Evolutionary conservation across 352 stramenopile genomes (phyloP).

Genomic region (Phytopythium vexans): DNA sequence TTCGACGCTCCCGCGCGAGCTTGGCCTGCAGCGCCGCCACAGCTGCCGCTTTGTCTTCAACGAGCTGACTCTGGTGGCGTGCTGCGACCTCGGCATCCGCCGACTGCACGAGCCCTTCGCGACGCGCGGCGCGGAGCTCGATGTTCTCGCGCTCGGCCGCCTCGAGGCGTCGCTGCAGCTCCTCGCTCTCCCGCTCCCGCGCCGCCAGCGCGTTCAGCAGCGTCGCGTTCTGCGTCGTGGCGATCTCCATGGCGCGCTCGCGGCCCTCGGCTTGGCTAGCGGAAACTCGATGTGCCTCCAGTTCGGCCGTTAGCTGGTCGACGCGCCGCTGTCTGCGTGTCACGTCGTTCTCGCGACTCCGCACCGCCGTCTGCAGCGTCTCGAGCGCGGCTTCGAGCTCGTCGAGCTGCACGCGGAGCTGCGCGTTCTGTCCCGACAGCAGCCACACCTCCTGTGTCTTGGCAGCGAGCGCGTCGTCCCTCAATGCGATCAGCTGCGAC

Average conservation of each 20-base stretch:
- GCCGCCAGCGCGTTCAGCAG: constrained; percentile 58
- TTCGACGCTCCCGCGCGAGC: constrained; percentile 41
- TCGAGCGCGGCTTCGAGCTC: constrained; percentile 61
- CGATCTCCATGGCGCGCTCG: constrained; percentile 73
- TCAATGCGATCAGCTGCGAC: constrained; percentile 67
- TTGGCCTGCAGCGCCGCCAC: constrained; percentile 48
- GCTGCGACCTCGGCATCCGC: constrained; percentile 18
- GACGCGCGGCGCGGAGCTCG: constrained; percentile 26
- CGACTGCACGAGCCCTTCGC: constrained; percentile 12
- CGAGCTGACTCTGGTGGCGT: constrained; percentile 41
- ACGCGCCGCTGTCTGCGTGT: constrained; percentile 47
- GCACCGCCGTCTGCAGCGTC: constrained; percentile 50
- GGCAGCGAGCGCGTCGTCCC: constrained; percentile 67
- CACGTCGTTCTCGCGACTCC: constrained; percentile 60
- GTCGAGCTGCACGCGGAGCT: constrained; percentile 61
- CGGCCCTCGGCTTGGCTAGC: constrained; percentile 49
- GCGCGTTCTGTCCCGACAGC: constrained; percentile 61
- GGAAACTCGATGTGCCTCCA: constrained; percentile 51
- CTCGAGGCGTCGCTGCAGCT: constrained; percentile 18
- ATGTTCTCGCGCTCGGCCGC: constrained; percentile 33
- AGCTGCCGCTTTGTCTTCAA: constrained; percentile 14
- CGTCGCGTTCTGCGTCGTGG: constrained; percentile 68
- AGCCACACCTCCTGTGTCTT: constrained; percentile 75
- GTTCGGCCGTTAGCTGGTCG: constrained; percentile 49
- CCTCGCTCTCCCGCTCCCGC: constrained; percentile 37